Base-by-base conservation (phyloP, 257 asterid genomes). In the Voacanga thouarsii region DNA sequence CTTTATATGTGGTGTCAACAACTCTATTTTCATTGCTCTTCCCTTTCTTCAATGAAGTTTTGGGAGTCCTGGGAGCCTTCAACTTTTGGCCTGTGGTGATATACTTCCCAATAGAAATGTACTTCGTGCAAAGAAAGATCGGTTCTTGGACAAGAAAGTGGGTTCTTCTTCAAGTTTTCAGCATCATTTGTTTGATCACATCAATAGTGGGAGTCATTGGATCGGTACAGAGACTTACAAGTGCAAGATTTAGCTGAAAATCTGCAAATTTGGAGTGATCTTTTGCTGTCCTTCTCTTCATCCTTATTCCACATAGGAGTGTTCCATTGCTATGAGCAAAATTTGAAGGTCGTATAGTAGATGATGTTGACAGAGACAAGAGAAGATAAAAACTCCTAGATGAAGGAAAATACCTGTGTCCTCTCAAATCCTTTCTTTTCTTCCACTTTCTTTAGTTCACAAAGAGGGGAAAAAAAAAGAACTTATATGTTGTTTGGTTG, bases 91-190 rank as follows among this genome's bases (percentile, higher is more conserved):
- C 97, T 1, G 44, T 90, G 86, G 87, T 86, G 12, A 83, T 92
- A 41, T 90, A 89, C 78, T 92, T 92, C 77, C 97, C 97, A 0
- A 87, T 89, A 3, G 90, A 90, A 77, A 90, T 92, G 94, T 92
- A 84, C 78, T 77, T 90, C n/a, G 88, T 75, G 64, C 94, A 86
- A 83, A 82, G 80, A n/a, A 86, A 88, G 56, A 83, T 87, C 72
- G 78, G 87, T 75, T 53, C 86, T 61, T 92, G 96, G 97, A 83
- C 94, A 14, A 79, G 39, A 67, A 76, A 64, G n/a, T 88, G 94
- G 93, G 70, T 82, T 12, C 72, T 84, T 83, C 90, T 92, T 79
- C 87, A 89, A 87, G 82, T 68, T 75, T 83, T 92, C 83, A 89
- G 84, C 68, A 16, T 79, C 21, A 37, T 84, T 57, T 88, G 90